A percentile compares a stretch with the other conserved stretches of the same genome.
Conservation (phyloP, 1,284 basidiomycete genomes). For the Meripilus lineatus region DNA sequence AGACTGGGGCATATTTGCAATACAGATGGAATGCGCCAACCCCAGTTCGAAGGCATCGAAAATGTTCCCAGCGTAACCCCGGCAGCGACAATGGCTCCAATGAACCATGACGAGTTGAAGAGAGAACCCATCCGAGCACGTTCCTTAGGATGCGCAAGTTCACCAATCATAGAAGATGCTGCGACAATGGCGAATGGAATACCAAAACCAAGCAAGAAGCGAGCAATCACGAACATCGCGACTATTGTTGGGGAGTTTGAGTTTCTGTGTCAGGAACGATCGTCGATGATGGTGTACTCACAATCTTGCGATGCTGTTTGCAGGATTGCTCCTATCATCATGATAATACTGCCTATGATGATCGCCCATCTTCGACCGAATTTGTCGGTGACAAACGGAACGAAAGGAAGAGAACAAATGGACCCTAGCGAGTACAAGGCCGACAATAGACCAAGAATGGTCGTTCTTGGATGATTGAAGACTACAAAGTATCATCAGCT, state of each 20-base stretch:
- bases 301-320: slow-evolving; percentile 65
- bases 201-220: slow-evolving; percentile 50
- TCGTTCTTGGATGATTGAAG: slow-evolving; percentile 44
- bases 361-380: slow-evolving; percentile 57
- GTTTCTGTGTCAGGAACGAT: neutral
- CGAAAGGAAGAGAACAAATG: slow-evolving; percentile 52
- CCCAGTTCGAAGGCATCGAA: slow-evolving; percentile 44
- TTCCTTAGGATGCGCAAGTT: slow-evolving; percentile 48
- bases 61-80: slow-evolving; percentile 52
- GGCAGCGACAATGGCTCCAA: slow-evolving; percentile 29
- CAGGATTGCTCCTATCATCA: slow-evolving; percentile 59
- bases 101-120: slow-evolving; percentile 51
- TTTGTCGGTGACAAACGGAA: slow-evolving; percentile 60
- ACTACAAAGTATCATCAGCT: slow-evolving; percentile 25
- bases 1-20: slow-evolving; percentile 54
- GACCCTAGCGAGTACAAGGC: slow-evolving; percentile 53
- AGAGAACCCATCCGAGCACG: slow-evolving; percentile 46
- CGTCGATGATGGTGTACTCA: slow-evolving; percentile 20
- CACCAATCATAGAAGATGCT: slow-evolving; percentile 47
- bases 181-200: slow-evolving; percentile 46
- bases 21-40: slow-evolving; percentile 58
- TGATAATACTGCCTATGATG: slow-evolving; percentile 54
- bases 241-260: slow-evolving; percentile 26
- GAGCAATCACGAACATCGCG: slow-evolving; percentile 49
- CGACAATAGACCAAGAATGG: slow-evolving; percentile 47